Evolutionary conservation across 2,329 filamentous ascomycete genomes (phyloP).

Genomic region (Trichoderma sp.): DNA sequence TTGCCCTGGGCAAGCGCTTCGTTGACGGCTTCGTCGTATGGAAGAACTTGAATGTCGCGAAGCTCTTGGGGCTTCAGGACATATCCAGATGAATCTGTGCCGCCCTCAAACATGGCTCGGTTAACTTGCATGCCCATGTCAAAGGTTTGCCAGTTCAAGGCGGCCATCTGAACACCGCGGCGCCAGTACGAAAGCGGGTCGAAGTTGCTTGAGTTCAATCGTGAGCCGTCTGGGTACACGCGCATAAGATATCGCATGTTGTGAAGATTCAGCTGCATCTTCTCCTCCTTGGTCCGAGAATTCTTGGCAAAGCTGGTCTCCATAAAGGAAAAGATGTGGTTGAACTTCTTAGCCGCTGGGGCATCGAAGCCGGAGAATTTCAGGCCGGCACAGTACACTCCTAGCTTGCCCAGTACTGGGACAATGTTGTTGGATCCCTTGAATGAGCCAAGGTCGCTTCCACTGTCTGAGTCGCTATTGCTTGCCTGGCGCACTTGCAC

Average conservation of each 20-base stretch:
- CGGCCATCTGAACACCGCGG: slow-evolving; percentile 94
- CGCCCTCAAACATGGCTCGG: slow-evolving; percentile 94
- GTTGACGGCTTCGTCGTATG: slow-evolving; percentile 46
- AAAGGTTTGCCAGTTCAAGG: slow-evolving; percentile 97
- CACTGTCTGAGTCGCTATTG: slow-evolving; percentile 78
- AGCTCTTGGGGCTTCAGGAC: slow-evolving; percentile 89
- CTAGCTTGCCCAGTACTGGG: slow-evolving; percentile 77
- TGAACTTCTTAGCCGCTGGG: slow-evolving; percentile 77
- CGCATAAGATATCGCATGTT: slow-evolving; percentile 91
- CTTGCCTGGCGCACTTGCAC: slow-evolving; percentile 49
- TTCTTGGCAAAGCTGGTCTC: slow-evolving; percentile 84
- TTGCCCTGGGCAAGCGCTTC: slow-evolving; percentile 55
- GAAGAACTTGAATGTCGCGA: slow-evolving; percentile 64
- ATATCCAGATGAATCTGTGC: slow-evolving; percentile 82
- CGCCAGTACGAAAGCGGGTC: slow-evolving; percentile 93
- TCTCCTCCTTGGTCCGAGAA: slow-evolving; percentile 71
- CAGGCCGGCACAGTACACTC: slow-evolving; percentile 70
- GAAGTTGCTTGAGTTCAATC: slow-evolving; percentile 88
- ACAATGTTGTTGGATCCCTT: slow-evolving; percentile 81
- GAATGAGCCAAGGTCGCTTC: slow-evolving; percentile 51
- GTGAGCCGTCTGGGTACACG: slow-evolving; percentile 82
- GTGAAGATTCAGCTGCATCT: slow-evolving; percentile 78
- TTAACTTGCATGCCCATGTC: slow-evolving; percentile 95
- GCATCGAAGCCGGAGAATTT: slow-evolving; percentile 81
- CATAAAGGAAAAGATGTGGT: slow-evolving; percentile 94